A percentile compares a stretch with the other conserved stretches of the same genome.
These are phyloP conservation scores for Ganoderma sp. DNA, from an alignment of 1,284 basidiomycete species.

Conservation along the genomic window DNA sequence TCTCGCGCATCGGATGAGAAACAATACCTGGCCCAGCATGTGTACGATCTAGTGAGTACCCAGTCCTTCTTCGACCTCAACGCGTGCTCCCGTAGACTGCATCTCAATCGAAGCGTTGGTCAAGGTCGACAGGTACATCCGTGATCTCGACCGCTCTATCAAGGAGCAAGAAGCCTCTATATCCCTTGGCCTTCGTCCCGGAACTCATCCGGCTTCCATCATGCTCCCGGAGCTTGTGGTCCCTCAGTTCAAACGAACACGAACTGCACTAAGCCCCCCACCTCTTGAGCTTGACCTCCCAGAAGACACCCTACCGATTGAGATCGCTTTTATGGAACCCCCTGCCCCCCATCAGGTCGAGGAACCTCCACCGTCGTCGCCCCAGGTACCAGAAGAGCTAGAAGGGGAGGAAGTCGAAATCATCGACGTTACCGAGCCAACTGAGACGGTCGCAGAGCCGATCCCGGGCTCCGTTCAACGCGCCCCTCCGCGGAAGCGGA, in stretches of 20 bases:
- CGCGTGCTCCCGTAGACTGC: constrained; percentile 12
- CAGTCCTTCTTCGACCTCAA: neutral
- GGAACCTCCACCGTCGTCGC: constrained; percentile 1
- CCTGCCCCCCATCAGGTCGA: neutral
- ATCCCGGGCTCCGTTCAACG: constrained; percentile 9
- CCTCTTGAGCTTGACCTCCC: constrained; percentile 26
- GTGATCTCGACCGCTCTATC: constrained; percentile 76
- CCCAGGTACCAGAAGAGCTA: neutral
- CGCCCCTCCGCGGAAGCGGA: constrained; percentile 18
- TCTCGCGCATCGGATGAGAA: constrained; percentile 74
- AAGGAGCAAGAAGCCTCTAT: constrained; percentile 72
- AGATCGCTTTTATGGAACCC: constrained; percentile 1
- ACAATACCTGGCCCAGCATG: constrained; percentile 70
- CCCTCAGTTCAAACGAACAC: constrained; percentile 55
- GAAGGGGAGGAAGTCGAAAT: constrained; percentile 17
- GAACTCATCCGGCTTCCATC: constrained; percentile 58
- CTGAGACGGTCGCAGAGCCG: constrained; percentile 7
- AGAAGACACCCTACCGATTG: constrained; percentile 2
- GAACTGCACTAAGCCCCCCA: constrained; percentile 48
- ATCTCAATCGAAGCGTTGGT: neutral
- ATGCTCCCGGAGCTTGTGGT: constrained; percentile 64
- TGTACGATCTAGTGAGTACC: constrained; percentile 64
- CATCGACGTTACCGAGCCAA: constrained; percentile 10
- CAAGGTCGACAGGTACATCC: constrained; percentile 72
- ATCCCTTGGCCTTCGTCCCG: constrained; percentile 57